Evolutionary conservation across 202 grass and related monocot species (phyloP).

Genomic region (Schoenoplectus tabernaemontani): DNA sequence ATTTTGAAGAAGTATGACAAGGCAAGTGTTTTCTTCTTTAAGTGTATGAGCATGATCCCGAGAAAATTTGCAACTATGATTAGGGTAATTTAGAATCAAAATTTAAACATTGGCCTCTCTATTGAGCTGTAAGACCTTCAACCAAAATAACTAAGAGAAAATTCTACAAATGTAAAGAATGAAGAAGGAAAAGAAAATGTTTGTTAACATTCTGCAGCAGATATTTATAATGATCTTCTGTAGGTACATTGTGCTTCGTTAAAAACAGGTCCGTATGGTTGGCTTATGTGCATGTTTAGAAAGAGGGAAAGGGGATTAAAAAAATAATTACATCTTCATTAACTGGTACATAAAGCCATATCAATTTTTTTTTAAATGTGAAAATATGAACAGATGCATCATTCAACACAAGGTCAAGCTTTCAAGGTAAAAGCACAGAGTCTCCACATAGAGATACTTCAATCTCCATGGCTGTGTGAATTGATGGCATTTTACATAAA

Average conservation of each 20-base stretch:
- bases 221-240: not conserved
- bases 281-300: not conserved
- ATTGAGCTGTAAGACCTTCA: not conserved
- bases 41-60: not conserved
- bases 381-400: slow-evolving; percentile 48
- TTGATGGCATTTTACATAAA: slow-evolving; percentile 95
- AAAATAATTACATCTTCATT: not conserved
- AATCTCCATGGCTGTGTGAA: slow-evolving; percentile 77
- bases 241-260: no score
- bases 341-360: not conserved
- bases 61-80: not conserved
- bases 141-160: not conserved
- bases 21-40: slow-evolving; percentile 26
- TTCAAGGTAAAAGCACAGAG: slow-evolving; percentile 83
- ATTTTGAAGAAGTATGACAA: slow-evolving; percentile 94
- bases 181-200: not conserved
- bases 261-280: not conserved
- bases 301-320: not conserved
- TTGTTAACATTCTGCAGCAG: not conserved
- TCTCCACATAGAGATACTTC: slow-evolving; percentile 87
- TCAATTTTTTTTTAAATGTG: not conserved
- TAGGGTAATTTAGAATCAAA: not conserved
- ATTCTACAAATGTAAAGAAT: not conserved
- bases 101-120: not conserved
- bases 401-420: slow-evolving; percentile 79